These are phyloP conservation scores for Talaromyces thailandensis DNA, from an alignment of 495 filamentous ascomycete species.

Conservation along the genomic window DNA sequence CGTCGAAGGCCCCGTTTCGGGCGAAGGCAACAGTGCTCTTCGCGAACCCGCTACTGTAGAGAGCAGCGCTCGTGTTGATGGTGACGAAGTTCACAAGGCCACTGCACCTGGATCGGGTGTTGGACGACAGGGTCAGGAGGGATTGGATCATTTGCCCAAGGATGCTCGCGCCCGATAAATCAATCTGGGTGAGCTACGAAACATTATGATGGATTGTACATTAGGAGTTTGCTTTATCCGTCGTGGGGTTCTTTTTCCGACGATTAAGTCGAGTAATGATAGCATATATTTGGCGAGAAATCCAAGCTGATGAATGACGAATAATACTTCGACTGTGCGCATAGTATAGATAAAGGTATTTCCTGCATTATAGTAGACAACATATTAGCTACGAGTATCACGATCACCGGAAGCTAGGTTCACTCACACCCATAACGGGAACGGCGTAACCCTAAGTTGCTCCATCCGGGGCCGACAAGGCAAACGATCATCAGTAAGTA, in stretches of 20 bases:
- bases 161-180: slow-evolving; percentile 35
- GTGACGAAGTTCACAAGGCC: slow-evolving; percentile 27
- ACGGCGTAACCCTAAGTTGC: background rate
- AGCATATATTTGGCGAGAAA: background rate
- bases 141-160: slow-evolving; percentile 37
- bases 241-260: background rate
- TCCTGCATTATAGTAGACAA: background rate
- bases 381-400: background rate
- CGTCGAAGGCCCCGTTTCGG: slow-evolving; percentile 42
- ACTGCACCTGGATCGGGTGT: slow-evolving; percentile 31
- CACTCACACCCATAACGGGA: background rate
- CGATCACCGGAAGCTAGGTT: background rate
- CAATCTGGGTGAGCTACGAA: slow-evolving; percentile 4
- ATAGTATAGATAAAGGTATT: background rate
- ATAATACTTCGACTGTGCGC: background rate
- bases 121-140: slow-evolving; percentile 48
- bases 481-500: background rate
- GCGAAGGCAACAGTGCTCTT: slow-evolving; percentile 45
- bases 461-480: background rate
- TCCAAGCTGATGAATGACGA: background rate
- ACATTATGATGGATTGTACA: background rate
- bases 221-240: background rate
- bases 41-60: slow-evolving; percentile 53
- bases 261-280: background rate
- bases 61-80: slow-evolving; percentile 45